Evolutionary conservation across 164 flowering plant species (phyloP).

Genomic region (Cinnamomum micranthum): DNA sequence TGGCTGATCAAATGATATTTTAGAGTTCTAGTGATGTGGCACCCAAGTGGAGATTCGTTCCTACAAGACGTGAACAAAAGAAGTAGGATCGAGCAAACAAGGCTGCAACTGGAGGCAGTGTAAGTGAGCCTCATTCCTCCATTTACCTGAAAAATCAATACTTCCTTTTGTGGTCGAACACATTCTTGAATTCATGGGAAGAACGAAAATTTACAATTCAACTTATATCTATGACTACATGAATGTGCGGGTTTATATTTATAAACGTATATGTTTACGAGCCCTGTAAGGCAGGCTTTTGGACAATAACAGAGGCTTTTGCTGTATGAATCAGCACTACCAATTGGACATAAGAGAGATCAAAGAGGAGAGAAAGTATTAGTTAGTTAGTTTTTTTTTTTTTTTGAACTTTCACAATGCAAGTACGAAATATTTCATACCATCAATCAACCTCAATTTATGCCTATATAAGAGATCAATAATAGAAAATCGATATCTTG

Average conservation of each 20-base stretch:
- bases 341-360: background rate
- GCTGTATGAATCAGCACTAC: background rate
- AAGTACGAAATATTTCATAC: background rate
- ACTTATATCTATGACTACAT: background rate
- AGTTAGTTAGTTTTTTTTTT: too few species aligned
- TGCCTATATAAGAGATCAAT: too few species aligned
- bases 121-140: slow-evolving; percentile 1
- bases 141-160: background rate
- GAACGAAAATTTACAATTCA: background rate
- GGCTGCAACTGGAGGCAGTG: slow-evolving; percentile 77
- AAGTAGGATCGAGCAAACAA: slow-evolving; percentile 90
- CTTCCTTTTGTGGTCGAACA: background rate
- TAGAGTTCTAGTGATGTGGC: slow-evolving; percentile 34
- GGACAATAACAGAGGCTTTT: background rate
- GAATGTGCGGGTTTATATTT: background rate
- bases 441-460: background rate
- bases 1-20: slow-evolving; percentile 11
- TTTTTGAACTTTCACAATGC: too few species aligned
- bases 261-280: too few species aligned
- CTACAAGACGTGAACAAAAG: slow-evolving; percentile 82
- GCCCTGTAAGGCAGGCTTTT: background rate
- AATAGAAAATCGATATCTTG: background rate
- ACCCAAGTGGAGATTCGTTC: slow-evolving; percentile 72
- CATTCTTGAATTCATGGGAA: background rate
- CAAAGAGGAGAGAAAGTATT: background rate